A percentile compares a stretch with the other conserved stretches of the same genome.
phyloP scores from a whole-genome alignment of 2,329 filamentous ascomycete genomes.

The Tolypocladium tropicale region DNA sequence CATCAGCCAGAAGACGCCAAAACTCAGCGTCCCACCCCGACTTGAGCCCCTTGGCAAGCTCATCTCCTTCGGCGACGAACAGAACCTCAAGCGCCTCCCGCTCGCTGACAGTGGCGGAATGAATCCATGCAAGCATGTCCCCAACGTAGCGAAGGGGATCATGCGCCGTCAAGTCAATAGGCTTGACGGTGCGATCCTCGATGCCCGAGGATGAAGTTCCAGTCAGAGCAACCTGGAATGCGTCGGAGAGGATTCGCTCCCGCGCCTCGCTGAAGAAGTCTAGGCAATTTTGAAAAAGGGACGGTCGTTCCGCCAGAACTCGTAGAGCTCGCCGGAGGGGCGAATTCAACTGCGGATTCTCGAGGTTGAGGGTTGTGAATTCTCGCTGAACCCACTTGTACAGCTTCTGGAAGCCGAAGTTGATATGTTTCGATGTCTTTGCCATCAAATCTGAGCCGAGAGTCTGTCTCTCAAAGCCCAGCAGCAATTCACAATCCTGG shows the following conservation, averaged over 20 bases:
- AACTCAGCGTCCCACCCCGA: slow-evolving; percentile 73
- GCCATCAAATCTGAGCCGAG: slow-evolving; percentile 88
- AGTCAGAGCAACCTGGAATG: slow-evolving; percentile 81
- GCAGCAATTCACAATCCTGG: slow-evolving; percentile 76
- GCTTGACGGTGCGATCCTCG: slow-evolving; percentile 59
- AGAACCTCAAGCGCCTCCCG: slow-evolving; percentile 83
- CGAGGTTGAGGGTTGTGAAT: slow-evolving; percentile 84
- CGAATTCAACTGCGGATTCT: slow-evolving; percentile 84
- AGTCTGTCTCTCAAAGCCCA: slow-evolving; percentile 83
- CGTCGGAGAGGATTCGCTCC: slow-evolving; percentile 76
- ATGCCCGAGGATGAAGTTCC: slow-evolving; percentile 51
- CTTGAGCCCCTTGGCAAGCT: slow-evolving; percentile 73
- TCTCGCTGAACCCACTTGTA: slow-evolving; percentile 93
- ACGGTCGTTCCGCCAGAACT: slow-evolving; percentile 79
- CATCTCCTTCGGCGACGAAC: slow-evolving; percentile 83
- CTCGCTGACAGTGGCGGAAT: slow-evolving; percentile 89
- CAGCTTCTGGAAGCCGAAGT: slow-evolving; percentile 86
- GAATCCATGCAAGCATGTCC: slow-evolving; percentile 96
- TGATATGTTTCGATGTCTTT: slow-evolving; percentile 75
- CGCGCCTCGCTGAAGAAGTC: slow-evolving; percentile 88
- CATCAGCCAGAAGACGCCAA: slow-evolving; percentile 60
- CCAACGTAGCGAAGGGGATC: slow-evolving; percentile 86
- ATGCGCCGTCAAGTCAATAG: slow-evolving; percentile 88
- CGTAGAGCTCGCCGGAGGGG: slow-evolving; percentile 76
- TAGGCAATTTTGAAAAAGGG: slow-evolving; percentile 85